phyloP scores from a whole-genome alignment of 805 yeast species.

The Kazachstania viticola region DNA sequence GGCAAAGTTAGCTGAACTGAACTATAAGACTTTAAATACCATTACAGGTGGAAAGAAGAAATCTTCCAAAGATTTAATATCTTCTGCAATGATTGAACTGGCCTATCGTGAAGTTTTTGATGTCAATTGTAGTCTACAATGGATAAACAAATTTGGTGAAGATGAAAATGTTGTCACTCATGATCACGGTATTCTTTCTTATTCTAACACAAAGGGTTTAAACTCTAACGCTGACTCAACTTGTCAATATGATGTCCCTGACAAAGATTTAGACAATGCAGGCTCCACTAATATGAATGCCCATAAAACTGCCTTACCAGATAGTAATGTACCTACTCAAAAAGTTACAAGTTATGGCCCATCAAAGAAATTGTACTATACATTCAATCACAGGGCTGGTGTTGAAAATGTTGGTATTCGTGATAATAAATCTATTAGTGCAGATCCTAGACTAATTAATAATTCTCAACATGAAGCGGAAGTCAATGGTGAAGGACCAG shows the following conservation, averaged over 20 bases:
- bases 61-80: conserved; percentile 10
- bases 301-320: neutral
- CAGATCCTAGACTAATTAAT: conserved; percentile 70
- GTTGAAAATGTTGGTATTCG: conserved; percentile 75
- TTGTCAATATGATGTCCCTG: neutral
- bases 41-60: conserved; percentile 3
- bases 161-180: conserved; percentile 1
- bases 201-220: neutral
- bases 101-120: conserved; percentile 59
- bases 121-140: conserved; percentile 22
- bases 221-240: neutral
- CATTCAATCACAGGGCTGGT: conserved; percentile 86
- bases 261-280: neutral
- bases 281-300: conserved; percentile 5
- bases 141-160: conserved; percentile 41
- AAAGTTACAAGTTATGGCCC: too few relatives aligned
- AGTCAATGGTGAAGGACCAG: conserved; percentile 67
- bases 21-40: conserved; percentile 17
- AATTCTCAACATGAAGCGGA: conserved; percentile 56
- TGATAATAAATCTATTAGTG: conserved; percentile 69
- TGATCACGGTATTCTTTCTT: conserved; percentile 4
- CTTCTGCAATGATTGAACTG: conserved; percentile 65
- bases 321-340: conserved; percentile 4
- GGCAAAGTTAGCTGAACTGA: conserved; percentile 26
- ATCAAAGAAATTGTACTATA: conserved; percentile 30